Conservation (phyloP, 441 rosid genomes). For the Adansonia grandidieri region DNA sequence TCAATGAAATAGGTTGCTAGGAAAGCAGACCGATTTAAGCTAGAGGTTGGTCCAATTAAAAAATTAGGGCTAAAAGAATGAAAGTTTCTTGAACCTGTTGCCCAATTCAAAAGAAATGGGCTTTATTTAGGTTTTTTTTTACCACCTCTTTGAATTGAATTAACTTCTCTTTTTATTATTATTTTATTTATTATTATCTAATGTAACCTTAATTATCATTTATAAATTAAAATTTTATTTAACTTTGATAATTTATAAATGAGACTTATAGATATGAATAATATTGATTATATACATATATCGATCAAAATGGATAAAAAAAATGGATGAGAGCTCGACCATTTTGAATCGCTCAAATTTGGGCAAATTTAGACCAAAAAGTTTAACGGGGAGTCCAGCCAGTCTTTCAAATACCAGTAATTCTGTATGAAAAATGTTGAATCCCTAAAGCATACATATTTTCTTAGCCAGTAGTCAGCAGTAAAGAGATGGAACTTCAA, state of each 20-base stretch:
- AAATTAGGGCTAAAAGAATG: neutral
- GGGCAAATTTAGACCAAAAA: neutral
- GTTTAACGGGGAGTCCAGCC: neutral
- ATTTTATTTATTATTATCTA: too few species aligned
- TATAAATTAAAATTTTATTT: too few species aligned
- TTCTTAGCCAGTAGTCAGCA: neutral
- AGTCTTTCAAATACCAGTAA: neutral
- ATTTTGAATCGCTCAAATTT: neutral
- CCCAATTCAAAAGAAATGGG: constrained; percentile 1
- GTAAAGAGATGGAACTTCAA: neutral
- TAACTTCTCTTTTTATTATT: too few species aligned
- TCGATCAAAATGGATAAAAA: too few species aligned
- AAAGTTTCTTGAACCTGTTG: neutral
- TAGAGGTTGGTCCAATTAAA: neutral
- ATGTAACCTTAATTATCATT: too few species aligned
- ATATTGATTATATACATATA: too few species aligned
- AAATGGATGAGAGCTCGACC: too few species aligned
- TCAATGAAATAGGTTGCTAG: too few species aligned
- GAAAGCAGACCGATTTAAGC: too few species aligned
- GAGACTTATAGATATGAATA: too few species aligned
- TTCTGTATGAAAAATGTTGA: neutral
- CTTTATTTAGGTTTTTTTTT: neutral
- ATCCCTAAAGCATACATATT: neutral
- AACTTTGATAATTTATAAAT: too few species aligned
- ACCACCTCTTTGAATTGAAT: neutral